Evolutionary conservation across 75 land plant species (phyloP), one percentile per base, ranked within the genome.

Genomic region (Chamaecyparis obtusa): DNA sequence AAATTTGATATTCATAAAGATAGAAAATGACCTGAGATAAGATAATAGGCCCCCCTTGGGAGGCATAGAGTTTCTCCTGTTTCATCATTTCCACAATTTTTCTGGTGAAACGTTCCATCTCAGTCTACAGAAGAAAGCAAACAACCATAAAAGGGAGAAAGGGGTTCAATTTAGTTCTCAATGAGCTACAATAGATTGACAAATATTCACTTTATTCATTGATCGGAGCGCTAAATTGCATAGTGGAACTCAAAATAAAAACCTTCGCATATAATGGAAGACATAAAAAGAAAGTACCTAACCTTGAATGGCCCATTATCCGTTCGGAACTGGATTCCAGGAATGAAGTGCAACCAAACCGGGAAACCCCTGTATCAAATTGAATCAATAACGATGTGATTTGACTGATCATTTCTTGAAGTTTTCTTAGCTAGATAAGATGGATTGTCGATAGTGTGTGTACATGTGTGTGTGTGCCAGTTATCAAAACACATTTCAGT

Each of bases 281-380:
- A 54, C 43, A 57, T 56, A 4, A 83, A 48, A 85, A 51, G 32
- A 89, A 17, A 75, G 24, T 0, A 33, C 36, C 21, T 39, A 14
- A 93, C 96, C 95, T 94, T 94, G 87, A 95, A 95, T 60, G 94
- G 95, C 77, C 91, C 93, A 79, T 95, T 95, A 55, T 94, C 92
- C 15, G 95, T 95, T 49, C 96, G 92, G 71, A 95, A 92, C 37
- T 90, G 87, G 80, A 95, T 94, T 64, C 96, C 96, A 54, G 96
- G 96, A 54, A 94, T 76, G 10, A 88, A 87, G 56, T 92, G 95
- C 84, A 95, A 81, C 95, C 96, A 95, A 10, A 89, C 91, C 24
- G 96, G 96, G 39, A 95, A 94, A 15, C 96, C 96, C 24, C 96
- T 84, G 85, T 48, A 84, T 84, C 85, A 84, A 36, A 75, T 67